These are phyloP conservation scores for Stylosanthes scabra DNA, from an alignment of 331 rosid genomes.

Conservation along the genomic window DNA sequence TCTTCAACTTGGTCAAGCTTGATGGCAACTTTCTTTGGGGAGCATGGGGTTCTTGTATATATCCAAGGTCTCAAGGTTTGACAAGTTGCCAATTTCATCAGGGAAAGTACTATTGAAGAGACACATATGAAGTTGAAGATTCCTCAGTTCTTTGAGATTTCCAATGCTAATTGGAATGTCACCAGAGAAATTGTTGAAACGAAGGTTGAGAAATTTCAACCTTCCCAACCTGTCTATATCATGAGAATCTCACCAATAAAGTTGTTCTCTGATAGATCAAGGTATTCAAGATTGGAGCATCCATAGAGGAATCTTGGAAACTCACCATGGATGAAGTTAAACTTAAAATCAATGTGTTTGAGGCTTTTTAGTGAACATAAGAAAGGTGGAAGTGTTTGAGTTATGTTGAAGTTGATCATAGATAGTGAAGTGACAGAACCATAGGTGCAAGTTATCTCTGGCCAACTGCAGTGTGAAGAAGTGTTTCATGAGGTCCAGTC, in stretches of 20 bases:
- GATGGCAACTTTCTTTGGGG: conserved; percentile 51
- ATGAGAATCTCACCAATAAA: conserved; percentile 59
- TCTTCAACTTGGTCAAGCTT: conserved; percentile 56
- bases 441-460: conserved; percentile 57
- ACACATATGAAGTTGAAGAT: conserved; percentile 39
- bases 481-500: conserved; percentile 61
- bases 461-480: conserved; percentile 63
- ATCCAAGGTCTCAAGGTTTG: conserved; percentile 58
- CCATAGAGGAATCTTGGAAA: conserved; percentile 65
- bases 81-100: conserved; percentile 65
- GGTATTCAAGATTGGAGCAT: conserved; percentile 60
- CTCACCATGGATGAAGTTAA: conserved; percentile 41
- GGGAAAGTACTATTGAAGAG: conserved; percentile 57
- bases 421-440: conserved; percentile 54
- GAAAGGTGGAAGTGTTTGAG: conserved; percentile 58
- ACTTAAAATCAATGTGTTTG: conserved; percentile 55
- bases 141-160: conserved; percentile 44
- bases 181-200: conserved; percentile 56
- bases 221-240: conserved; percentile 52
- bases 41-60: conserved; percentile 32
- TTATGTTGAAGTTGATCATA: conserved; percentile 30
- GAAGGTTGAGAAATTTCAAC: conserved; percentile 56
- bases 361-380: conserved; percentile 77
- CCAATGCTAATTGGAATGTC: conserved; percentile 68
- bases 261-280: conserved; percentile 62